A percentile compares a stretch with the other conserved stretches of the same genome.
phyloP scores from a whole-genome alignment of 306 rosid genomes.

The Lithocarpus polystachyus region DNA sequence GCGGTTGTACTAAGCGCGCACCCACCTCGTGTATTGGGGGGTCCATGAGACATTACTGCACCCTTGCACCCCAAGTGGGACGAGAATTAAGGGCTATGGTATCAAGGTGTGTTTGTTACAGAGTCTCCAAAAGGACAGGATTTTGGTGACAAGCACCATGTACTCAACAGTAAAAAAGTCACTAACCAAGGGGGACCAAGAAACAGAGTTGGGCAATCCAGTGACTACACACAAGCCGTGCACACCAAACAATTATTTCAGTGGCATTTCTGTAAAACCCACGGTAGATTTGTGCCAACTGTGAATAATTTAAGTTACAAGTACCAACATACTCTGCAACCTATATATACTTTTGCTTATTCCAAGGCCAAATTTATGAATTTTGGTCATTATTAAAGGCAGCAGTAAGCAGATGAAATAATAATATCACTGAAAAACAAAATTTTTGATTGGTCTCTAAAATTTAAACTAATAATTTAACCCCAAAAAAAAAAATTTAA shows the following conservation, averaged over 20 bases:
- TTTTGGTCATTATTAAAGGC: neutral
- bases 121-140: conserved; percentile 2
- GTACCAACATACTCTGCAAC: neutral
- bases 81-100: neutral
- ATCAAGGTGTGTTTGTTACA: neutral
- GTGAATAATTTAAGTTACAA: neutral
- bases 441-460: too few relatives aligned
- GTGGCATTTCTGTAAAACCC: neutral
- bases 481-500: too few relatives aligned
- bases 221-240: neutral
- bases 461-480: too few relatives aligned
- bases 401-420: neutral
- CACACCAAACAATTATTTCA: too few relatives aligned
- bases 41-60: conserved; percentile 32
- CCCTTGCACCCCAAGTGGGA: neutral
- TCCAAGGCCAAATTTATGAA: neutral
- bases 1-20: conserved; percentile 6
- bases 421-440: neutral
- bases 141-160: conserved; percentile 11
- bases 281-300: neutral
- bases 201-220: neutral
- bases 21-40: conserved; percentile 5
- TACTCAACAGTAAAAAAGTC: neutral
- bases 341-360: neutral
- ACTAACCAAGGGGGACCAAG: conserved; percentile 11